Evolutionary conservation across 306 rosid genomes (phyloP).

Genomic region (Oxytropis ochrocephala): DNA sequence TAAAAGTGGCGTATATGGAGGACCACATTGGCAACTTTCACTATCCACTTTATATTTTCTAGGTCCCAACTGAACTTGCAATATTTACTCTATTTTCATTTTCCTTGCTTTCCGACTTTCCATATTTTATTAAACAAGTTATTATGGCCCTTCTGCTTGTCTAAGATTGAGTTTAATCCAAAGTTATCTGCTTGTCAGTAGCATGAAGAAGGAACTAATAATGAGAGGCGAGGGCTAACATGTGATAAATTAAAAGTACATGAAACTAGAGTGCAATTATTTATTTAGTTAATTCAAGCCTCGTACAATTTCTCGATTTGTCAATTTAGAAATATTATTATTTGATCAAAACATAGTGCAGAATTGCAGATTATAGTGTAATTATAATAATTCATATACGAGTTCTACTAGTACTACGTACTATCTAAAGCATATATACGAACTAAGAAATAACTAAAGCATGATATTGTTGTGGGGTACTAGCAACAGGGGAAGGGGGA

Average conservation of each 20-base stretch:
- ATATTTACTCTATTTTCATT: not conserved
- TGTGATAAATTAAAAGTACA: constrained; percentile 17
- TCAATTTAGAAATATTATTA: not conserved
- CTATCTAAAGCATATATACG: not conserved
- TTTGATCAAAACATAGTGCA: not conserved
- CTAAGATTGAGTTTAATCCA: not conserved
- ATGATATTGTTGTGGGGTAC: constrained; percentile 13
- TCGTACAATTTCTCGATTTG: not conserved
- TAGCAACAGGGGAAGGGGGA: not conserved
- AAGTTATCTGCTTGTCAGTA: not conserved
- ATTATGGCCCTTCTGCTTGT: not conserved
- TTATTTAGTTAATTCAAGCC: not conserved
- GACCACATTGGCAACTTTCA: no score
- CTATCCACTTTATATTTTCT: not conserved
- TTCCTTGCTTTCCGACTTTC: not conserved
- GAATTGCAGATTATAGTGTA: not conserved
- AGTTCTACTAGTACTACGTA: not conserved
- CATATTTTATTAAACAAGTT: not conserved
- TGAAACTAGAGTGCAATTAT: not conserved
- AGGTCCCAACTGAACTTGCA: not conserved
- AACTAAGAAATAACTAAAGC: no score
- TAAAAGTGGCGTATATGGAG: constrained; percentile 10
- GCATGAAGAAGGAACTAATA: not conserved
- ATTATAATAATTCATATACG: not conserved
- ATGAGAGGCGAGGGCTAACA: not conserved